Percentiles rank a stretch among this genome's conserved stretches.
Evolutionary conservation across 1,139 yeast genomes (phyloP).

Genomic region (Lodderomyces pseudojiufengensis): DNA sequence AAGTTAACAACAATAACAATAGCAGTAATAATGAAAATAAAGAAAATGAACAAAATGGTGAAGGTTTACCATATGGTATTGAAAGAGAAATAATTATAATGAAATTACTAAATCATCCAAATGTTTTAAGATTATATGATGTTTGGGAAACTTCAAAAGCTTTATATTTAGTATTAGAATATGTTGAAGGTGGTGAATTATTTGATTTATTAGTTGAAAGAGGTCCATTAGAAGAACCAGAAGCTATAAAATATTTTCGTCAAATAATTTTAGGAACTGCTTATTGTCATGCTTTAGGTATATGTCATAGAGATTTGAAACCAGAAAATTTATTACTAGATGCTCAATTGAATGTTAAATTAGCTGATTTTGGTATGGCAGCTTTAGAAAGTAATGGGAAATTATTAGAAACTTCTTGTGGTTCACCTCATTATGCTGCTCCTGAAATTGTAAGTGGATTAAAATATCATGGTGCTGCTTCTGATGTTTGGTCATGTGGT

Average conservation of each 20-base stretch:
- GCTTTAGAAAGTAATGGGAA: slow-evolving; percentile 73
- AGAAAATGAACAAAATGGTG: slow-evolving; percentile 23
- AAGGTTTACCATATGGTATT: slow-evolving; percentile 72
- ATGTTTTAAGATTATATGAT: slow-evolving; percentile 70
- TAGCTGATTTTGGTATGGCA: slow-evolving; percentile 89
- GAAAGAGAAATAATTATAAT: slow-evolving; percentile 80
- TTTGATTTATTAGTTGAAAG: slow-evolving; percentile 73
- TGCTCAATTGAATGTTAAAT: slow-evolving; percentile 62
- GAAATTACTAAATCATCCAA: slow-evolving; percentile 74
- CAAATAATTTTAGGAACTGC: slow-evolving; percentile 76
- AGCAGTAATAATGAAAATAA: background rate
- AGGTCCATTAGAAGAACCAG: slow-evolving; percentile 74
- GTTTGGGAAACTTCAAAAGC: slow-evolving; percentile 85
- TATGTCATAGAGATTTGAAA: slow-evolving; percentile 77
- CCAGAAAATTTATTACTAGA: slow-evolving; percentile 75
- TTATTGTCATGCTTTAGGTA: slow-evolving; percentile 78
- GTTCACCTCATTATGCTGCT: slow-evolving; percentile 85
- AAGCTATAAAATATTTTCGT: slow-evolving; percentile 71
- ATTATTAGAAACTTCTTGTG: slow-evolving; percentile 74
- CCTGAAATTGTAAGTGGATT: slow-evolving; percentile 81
- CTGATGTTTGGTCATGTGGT: slow-evolving; percentile 88
- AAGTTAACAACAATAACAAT: slow-evolving; percentile 17
- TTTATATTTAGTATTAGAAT: slow-evolving; percentile 68
- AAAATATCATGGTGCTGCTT: slow-evolving; percentile 76
- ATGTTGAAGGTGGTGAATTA: slow-evolving; percentile 81